Evolutionary conservation across 495 filamentous ascomycete species (phyloP).

Genomic region (Penicillium nucicola): DNA sequence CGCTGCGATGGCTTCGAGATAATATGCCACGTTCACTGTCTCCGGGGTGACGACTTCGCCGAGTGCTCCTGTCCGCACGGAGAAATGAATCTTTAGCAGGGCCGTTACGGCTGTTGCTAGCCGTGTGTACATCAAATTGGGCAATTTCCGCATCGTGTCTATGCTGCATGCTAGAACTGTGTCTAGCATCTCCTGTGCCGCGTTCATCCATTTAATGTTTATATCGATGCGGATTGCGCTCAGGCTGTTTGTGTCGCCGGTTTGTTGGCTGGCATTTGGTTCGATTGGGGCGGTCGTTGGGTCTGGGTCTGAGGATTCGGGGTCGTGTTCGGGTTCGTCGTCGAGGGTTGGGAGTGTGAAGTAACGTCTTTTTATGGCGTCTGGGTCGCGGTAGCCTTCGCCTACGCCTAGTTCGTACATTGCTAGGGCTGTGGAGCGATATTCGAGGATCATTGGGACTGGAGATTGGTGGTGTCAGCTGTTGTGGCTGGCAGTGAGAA

Average conservation of each 20-base stretch:
- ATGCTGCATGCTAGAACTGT: conserved; percentile 38
- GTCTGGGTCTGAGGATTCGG: too few relatives aligned
- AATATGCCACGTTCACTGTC: conserved; percentile 42
- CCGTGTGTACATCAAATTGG: conserved; percentile 46
- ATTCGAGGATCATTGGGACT: conserved; percentile 46
- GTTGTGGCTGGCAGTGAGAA: conserved; percentile 27
- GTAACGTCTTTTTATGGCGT: conserved; percentile 35
- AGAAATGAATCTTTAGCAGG: conserved; percentile 49
- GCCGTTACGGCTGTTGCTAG: conserved; percentile 42
- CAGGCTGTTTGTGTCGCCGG: conserved; percentile 21
- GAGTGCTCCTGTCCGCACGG: conserved; percentile 39
- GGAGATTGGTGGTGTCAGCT: conserved; percentile 26
- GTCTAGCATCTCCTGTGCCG: conserved; percentile 47
- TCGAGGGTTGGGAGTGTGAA: conserved; percentile 39
- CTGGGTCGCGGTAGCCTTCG: conserved; percentile 50
- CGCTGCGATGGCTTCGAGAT: conserved; percentile 38
- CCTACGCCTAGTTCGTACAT: conserved; percentile 51
- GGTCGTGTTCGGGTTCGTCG: conserved; percentile 8
- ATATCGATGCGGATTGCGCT: conserved; percentile 47
- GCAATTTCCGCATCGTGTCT: conserved; percentile 39
- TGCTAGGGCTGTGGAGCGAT: conserved; percentile 42
- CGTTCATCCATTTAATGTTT: conserved; percentile 48
- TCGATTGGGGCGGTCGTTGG: too few relatives aligned
- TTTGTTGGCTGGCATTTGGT: conserved; percentile 6
- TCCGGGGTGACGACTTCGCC: conserved; percentile 41